phyloP scores from a whole-genome alignment of 805 yeast genomes.

The Candida berthetii region DNA sequence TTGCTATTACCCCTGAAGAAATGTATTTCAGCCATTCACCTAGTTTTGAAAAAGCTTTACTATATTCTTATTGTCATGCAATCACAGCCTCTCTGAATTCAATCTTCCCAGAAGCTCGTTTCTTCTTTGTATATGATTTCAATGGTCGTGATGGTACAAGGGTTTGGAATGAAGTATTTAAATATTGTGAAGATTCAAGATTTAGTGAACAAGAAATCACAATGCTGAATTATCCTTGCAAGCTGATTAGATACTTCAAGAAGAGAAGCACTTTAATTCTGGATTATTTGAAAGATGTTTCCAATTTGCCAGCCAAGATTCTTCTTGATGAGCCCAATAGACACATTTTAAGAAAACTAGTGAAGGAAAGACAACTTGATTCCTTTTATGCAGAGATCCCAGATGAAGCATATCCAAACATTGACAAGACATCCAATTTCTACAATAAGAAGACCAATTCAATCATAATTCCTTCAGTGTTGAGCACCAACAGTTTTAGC shows the following conservation, averaged over 20 bases:
- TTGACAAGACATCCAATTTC: constrained; percentile 15
- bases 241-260: constrained; percentile 23
- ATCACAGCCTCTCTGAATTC: constrained; percentile 25
- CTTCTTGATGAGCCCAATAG: constrained; percentile 19
- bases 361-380: constrained; percentile 21
- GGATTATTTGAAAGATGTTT: constrained; percentile 13
- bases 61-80: constrained; percentile 27
- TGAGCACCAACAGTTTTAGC: constrained; percentile 8
- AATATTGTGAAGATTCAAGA: constrained; percentile 1
- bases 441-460: constrained; percentile 16
- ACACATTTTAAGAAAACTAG: constrained; percentile 12
- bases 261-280: constrained; percentile 15
- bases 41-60: constrained; percentile 14
- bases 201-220: constrained; percentile 8
- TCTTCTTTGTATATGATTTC: constrained; percentile 27
- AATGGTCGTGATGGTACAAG: constrained; percentile 28
- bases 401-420: constrained; percentile 16
- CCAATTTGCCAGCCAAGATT: constrained; percentile 21
- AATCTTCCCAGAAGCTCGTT: constrained; percentile 28
- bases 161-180: constrained; percentile 12
- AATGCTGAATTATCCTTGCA: constrained; percentile 20
- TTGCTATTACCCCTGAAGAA: constrained; percentile 15
- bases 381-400: constrained; percentile 19
- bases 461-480: constrained; percentile 19
- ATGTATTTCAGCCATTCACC: constrained; percentile 3